Base-by-base conservation (phyloP, 2,329 filamentous ascomycete genomes). In the Penicillium frequentans region DNA sequence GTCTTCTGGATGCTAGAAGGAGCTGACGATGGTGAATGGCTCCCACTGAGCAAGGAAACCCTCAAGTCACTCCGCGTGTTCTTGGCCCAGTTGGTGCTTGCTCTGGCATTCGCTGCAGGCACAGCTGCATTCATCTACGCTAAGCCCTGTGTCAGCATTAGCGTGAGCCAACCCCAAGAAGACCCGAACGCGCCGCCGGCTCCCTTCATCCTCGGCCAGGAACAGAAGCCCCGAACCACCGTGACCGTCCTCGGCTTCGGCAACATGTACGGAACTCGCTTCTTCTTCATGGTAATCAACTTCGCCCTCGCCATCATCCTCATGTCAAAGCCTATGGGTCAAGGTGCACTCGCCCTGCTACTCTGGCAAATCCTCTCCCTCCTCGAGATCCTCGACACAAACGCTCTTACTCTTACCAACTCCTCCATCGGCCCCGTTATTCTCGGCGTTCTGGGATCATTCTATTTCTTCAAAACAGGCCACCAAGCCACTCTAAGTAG, bases 381-480 rank as follows among this genome's bases (percentile, higher is more conserved):
- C 1, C 78, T 86, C 49, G 86, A 88, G 64, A 84, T 88, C 52
- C 75, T 88, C 53, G 84, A 86, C 70, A 84, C 83, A 3, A 86
- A 86, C 65, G 77, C 77, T 33, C 75, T 86, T 1, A 85, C 87
- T 16, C 80, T 84, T 49, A 87, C 86, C 45, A 77, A 76, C 60
- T 76, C 75, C 0, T 82, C 91, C 7, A 89, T 98, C 66, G 93
- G 92, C 0, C 93, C 95, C 21, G 80, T 95, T 39, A 82, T 96
- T 61, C 84, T 98, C 26, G 93, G 87, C 11, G 78, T 98, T n/a
- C 85, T 99, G 1, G 95, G 93, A 58, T 91, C 90, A 68, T 96
- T 93, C 75, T 88, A 97, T 79, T 99, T 88, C 80, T 99, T 99
- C 85, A 97, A 96, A 72, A 99, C 95, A 0, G 95, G 95, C 59